A percentile compares a stretch with the other conserved stretches of the same genome.
Evolutionary conservation across 768 basidiomycete species (phyloP).

Genomic region (Mycena latifolia): DNA sequence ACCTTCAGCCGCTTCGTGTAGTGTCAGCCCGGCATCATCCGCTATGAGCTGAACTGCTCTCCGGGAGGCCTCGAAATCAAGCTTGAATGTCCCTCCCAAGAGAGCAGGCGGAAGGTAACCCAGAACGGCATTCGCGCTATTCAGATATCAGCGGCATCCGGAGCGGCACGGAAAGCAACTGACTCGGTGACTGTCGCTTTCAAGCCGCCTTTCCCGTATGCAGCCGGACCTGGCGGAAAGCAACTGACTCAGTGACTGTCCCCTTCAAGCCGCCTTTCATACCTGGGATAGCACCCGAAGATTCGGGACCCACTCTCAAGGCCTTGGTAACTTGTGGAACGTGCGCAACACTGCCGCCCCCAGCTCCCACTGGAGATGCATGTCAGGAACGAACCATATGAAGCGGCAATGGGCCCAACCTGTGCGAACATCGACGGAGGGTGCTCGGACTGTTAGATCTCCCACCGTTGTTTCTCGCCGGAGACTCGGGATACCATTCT

Average conservation of each 20-base stretch:
- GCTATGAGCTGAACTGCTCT: conserved; percentile 40
- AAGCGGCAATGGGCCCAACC: not conserved
- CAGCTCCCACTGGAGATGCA: conserved; percentile 26
- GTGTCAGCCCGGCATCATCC: conserved; percentile 39
- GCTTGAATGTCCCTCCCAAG: conserved; percentile 43
- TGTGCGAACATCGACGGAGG: conserved; percentile 43
- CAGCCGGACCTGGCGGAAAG: conserved; percentile 43
- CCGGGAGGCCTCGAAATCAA: conserved; percentile 41
- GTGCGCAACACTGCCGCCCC: conserved; percentile 32
- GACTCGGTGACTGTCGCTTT: conserved; percentile 45
- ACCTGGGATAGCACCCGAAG: conserved; percentile 44
- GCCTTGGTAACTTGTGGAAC: conserved; percentile 42
- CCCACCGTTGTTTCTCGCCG: conserved; percentile 44
- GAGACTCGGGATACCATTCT: conserved; percentile 43
- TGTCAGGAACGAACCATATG: not conserved
- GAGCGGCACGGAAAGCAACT: not conserved
- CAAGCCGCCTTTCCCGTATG: conserved; percentile 44
- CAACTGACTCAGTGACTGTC: conserved; percentile 43
- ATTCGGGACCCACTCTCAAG: conserved; percentile 45
- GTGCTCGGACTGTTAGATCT: conserved; percentile 42
- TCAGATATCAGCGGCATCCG: not conserved
- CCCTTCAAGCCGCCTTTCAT: conserved; percentile 43
- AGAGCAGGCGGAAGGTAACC: conserved; percentile 45
- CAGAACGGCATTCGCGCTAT: conserved; percentile 43
- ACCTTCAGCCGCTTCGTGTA: conserved; percentile 45